Percentiles rank a stretch among this genome's conserved stretches.
phyloP scores from a whole-genome alignment of 1,139 yeast species.

The Pichia sp. region DNA sequence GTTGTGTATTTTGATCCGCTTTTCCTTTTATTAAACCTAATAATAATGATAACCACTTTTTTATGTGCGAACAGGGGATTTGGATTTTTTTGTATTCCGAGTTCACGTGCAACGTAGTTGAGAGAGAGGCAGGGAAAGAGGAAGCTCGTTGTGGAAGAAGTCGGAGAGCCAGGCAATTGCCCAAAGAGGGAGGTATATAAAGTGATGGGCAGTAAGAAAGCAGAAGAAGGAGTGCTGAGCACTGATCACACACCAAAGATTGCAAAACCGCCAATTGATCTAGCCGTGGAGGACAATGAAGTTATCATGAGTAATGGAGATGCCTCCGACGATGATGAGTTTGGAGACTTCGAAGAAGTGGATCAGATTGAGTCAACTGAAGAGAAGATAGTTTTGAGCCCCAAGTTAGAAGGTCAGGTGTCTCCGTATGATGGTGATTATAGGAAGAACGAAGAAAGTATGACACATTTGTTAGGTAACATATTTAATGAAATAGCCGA shows the following conservation, averaged over 20 bases:
- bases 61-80: neutral
- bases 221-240: neutral
- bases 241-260: neutral
- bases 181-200: neutral
- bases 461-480: conserved; percentile 2
- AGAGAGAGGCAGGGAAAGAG: neutral
- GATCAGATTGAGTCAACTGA: conserved; percentile 15
- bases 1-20: neutral
- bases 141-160: neutral
- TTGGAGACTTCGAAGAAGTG: conserved; percentile 24
- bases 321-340: conserved; percentile 14
- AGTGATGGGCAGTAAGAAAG: neutral
- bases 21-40: neutral
- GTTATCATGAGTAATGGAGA: neutral
- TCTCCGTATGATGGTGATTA: conserved; percentile 9
- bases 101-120: neutral
- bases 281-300: neutral
- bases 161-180: too few species aligned
- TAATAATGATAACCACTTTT: neutral
- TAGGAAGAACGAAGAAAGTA: conserved; percentile 2
- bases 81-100: neutral
- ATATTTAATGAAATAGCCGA: conserved; percentile 8
- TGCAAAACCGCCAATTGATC: neutral
- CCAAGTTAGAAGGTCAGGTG: neutral
- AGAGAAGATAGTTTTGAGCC: neutral